phyloP scores from a whole-genome alignment of 352 stramenopile genomes.

The Blastocystis sp. region DNA sequence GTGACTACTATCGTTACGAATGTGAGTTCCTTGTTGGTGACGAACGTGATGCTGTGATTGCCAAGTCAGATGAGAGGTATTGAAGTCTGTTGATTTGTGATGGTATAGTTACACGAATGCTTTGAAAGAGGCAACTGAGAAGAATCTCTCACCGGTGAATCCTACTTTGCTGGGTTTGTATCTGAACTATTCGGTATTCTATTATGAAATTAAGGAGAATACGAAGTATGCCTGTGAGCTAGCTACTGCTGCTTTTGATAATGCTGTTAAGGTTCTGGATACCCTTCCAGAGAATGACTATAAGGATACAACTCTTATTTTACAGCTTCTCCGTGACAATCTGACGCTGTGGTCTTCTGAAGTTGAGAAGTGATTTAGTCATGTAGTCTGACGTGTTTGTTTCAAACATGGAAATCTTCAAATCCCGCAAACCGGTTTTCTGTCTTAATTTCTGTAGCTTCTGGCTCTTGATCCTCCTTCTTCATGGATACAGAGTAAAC shows the following conservation, averaged over 20 bases:
- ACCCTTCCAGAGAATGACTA: slow-evolving; percentile 65
- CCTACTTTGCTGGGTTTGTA: slow-evolving; percentile 93
- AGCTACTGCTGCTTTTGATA: slow-evolving; percentile 66
- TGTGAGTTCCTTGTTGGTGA: slow-evolving; percentile 93
- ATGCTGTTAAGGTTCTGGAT: slow-evolving; percentile 66
- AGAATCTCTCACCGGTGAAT: slow-evolving; percentile 89
- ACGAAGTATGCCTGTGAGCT: slow-evolving; percentile 69
- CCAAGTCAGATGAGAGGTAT: slow-evolving; percentile 6
- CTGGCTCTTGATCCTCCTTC: neutral
- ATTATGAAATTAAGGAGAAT: slow-evolving; percentile 97
- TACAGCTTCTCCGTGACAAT: slow-evolving; percentile 67
- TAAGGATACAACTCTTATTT: slow-evolving; percentile 65
- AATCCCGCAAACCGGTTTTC: slow-evolving; percentile 32
- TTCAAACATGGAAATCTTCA: neutral
- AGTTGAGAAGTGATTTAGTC: slow-evolving; percentile 20
- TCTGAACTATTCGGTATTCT: slow-evolving; percentile 97
- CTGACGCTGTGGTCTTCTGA: slow-evolving; percentile 65
- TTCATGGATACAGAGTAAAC: neutral
- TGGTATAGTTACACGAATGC: slow-evolving; percentile 2
- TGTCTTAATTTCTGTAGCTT: neutral
- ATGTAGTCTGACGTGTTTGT: slow-evolving; percentile 23
- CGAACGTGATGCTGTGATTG: slow-evolving; percentile 79
- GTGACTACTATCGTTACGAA: slow-evolving; percentile 98
- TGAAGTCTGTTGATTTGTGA: neutral
- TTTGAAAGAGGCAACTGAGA: slow-evolving; percentile 59